Evolutionary conservation across 2,329 filamentous ascomycete genomes (phyloP).

Genomic region (Fusarium avenaceum): DNA sequence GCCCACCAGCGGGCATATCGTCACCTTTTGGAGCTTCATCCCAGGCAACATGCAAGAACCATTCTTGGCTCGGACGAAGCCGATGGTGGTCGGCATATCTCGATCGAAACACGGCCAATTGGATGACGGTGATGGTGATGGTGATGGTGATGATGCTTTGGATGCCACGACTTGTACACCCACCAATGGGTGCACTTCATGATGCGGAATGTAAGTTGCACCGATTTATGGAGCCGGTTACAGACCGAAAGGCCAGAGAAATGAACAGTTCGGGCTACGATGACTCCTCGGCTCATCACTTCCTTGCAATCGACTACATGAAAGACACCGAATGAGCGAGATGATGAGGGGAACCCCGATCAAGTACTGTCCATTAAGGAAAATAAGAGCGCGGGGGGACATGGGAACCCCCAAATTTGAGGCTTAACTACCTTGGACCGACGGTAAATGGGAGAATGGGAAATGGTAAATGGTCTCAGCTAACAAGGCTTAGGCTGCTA

Average conservation of each 20-base stretch:
- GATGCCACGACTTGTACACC: slow-evolving; percentile 20
- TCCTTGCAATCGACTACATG: background rate
- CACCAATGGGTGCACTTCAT: slow-evolving; percentile 16
- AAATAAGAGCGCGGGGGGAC: slow-evolving; percentile 18
- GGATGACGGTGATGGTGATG: background rate
- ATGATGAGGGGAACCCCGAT: background rate
- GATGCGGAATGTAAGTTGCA: background rate
- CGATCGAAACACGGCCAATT: slow-evolving; percentile 18
- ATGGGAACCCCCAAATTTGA: slow-evolving; percentile 37
- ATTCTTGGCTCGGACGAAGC: slow-evolving; percentile 31
- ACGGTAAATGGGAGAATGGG: background rate
- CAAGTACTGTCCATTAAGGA: background rate
- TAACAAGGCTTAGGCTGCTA: background rate
- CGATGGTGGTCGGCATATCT: slow-evolving; percentile 11
- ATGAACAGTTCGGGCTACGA: background rate
- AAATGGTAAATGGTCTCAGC: background rate
- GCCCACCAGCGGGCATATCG: background rate
- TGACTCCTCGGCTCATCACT: background rate
- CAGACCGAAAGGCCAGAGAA: background rate
- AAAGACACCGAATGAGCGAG: background rate
- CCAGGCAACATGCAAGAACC: slow-evolving; percentile 1
- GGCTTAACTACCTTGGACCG: slow-evolving; percentile 25
- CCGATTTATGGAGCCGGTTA: slow-evolving; percentile 11
- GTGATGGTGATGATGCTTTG: background rate
- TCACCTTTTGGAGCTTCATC: slow-evolving; percentile 6